Conservation (phyloP, 2,329 filamentous ascomycete species). For the Trichoderma sp. region DNA sequence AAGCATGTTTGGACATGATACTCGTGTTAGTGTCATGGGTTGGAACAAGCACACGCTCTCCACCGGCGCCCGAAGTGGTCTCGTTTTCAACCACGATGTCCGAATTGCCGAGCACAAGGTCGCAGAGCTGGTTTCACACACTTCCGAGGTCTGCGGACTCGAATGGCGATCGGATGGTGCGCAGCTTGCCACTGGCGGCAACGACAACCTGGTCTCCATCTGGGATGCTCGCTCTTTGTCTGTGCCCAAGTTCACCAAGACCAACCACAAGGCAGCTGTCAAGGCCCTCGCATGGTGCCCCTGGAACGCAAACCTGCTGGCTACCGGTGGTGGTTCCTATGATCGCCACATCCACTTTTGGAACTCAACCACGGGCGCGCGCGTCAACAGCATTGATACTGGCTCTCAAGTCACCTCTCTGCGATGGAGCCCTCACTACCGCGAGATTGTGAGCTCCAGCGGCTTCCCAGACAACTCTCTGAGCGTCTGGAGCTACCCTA, state of each 20-base stretch:
- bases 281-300: conserved; percentile 99
- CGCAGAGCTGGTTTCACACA: conserved; percentile 94
- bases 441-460: conserved; percentile 95
- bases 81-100: conserved; percentile 98
- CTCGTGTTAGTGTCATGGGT: conserved; percentile 94
- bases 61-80: conserved; percentile 87
- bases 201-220: conserved; percentile 98
- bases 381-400: conserved; percentile 98
- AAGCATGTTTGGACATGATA: conserved; percentile 97
- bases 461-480: conserved; percentile 99
- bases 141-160: conserved; percentile 94
- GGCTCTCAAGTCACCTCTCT: conserved; percentile 96
- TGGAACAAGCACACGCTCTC: conserved; percentile 99
- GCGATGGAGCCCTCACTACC: conserved; percentile 94
- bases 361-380: conserved; percentile 96
- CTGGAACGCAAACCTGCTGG: conserved; percentile 96
- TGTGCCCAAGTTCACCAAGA: conserved; percentile 98
- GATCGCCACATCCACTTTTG: conserved; percentile 99
- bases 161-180: conserved; percentile 97
- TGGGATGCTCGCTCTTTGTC: conserved; percentile 94
- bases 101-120: conserved; percentile 97
- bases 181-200: conserved; percentile 94
- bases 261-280: conserved; percentile 97
- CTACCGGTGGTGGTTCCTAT: conserved; percentile 92
- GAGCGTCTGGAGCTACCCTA: conserved; percentile 99